Evolutionary conservation across 1,139 yeast species (phyloP), one percentile per base, ranked within the genome.

Genomic region (Geotrichum fermentans): DNA sequence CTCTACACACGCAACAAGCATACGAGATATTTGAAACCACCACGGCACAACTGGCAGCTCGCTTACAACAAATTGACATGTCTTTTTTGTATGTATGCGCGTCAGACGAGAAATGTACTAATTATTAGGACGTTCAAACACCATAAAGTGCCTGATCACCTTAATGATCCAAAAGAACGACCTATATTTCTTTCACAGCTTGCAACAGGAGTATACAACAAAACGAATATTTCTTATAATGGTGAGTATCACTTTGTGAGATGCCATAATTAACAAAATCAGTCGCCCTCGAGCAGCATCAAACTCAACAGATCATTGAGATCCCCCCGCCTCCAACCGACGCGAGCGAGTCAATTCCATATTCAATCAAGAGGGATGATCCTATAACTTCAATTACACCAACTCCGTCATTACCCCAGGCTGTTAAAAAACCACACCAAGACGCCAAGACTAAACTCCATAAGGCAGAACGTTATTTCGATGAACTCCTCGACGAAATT

Each of bases 401-500:
- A 10, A 34, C 37, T 7, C 42, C 45, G 11, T 28, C 34, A 16
- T 29, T 41, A 10, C 45, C 45, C 7, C 36, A 32, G n/a, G 22
- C 39, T 3, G 26, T 32, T 11, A 22, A 26, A 30, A 49, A 44
- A 32, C 35, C 39, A 13, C 36, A 40, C 20, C 38, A 42, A 35
- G 45, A 43, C 17, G 47, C 26, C 18, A 46, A 52, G 40, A 45
- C 40, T 10, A 48, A 50, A n/a, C 51, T 40, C 13, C 44, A 45
- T 13, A 43, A 47, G 26, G 43, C 46, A 10, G 53, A 52, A 29
- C 35, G 45, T 13, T 38, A 47, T 1, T 50, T 53, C 33, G 42
- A 46, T 16, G 47, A 44, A 8, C 45, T 54, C 8, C 43, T 59
- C 10, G 57, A 53, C n/a, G 46, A 42, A 11, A 52, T 59, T 16